These are phyloP conservation scores for Ogataea trehalophila DNA, from an alignment of 805 yeast species.

Conservation along the genomic window DNA sequence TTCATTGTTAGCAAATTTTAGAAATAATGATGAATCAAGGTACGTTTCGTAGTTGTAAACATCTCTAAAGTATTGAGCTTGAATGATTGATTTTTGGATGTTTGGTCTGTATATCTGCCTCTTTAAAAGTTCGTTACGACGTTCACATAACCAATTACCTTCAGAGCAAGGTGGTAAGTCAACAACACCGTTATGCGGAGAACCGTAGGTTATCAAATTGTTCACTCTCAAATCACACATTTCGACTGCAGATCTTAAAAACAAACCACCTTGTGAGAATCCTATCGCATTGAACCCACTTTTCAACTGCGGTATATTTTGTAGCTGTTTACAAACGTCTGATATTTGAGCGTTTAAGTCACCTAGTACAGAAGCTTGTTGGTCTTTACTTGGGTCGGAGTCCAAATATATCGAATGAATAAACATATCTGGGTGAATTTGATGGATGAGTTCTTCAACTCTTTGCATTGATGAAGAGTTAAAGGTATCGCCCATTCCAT, in stretches of 20 bases:
- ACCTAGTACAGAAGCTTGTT: constrained; percentile 53
- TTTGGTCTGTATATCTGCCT: constrained; percentile 54
- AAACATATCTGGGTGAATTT: constrained; percentile 43
- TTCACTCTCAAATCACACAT: constrained; percentile 46
- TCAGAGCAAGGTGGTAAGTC: constrained; percentile 60
- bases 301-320: constrained; percentile 37
- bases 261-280: constrained; percentile 81
- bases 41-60: constrained; percentile 45
- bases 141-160: constrained; percentile 55
- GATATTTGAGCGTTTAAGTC: constrained; percentile 51
- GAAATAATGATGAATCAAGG: constrained; percentile 48
- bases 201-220: constrained; percentile 67
- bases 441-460: constrained; percentile 38
- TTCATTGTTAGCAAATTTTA: constrained; percentile 70
- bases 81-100: constrained; percentile 53
- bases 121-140: constrained; percentile 49
- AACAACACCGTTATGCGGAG: constrained; percentile 73
- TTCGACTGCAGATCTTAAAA: constrained; percentile 63
- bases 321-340: constrained; percentile 51
- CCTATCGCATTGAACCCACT: constrained; percentile 72
- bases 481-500: constrained; percentile 76
- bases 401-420: constrained; percentile 53
- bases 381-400: constrained; percentile 46
- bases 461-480: constrained; percentile 53
- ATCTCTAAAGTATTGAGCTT: constrained; percentile 77